Evolutionary conservation across 805 yeast species (phyloP).

Genomic region (Teunomyces stri): DNA sequence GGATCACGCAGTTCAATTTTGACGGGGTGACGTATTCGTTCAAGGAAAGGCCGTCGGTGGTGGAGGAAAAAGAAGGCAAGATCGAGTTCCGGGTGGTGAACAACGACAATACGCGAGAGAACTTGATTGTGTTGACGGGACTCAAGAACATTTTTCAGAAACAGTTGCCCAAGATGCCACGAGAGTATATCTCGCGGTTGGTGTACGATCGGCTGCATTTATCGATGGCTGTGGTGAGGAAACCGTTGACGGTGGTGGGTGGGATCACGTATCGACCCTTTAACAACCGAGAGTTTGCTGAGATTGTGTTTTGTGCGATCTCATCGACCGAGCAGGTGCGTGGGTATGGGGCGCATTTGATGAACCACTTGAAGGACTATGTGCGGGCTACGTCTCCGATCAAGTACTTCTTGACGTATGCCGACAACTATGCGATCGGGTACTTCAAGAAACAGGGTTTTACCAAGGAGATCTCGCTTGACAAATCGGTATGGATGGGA

Average conservation of each 20-base stretch:
- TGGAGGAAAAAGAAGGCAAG: constrained; percentile 89
- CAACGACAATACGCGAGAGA: constrained; percentile 86
- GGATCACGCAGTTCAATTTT: constrained; percentile 52
- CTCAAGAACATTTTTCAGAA: constrained; percentile 94
- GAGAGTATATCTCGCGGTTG: constrained; percentile 90
- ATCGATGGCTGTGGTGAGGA: constrained; percentile 93
- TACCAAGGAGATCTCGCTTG: constrained; percentile 88
- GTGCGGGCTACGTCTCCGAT: constrained; percentile 85
- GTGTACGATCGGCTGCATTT: constrained; percentile 93
- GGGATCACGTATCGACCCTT: constrained; percentile 97
- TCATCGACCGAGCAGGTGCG: constrained; percentile 96
- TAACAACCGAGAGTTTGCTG: constrained; percentile 88
- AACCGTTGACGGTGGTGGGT: constrained; percentile 93
- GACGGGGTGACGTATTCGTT: constrained; percentile 81
- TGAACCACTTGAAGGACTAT: constrained; percentile 97
- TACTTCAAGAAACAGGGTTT: constrained; percentile 98
- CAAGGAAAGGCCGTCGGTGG: constrained; percentile 89
- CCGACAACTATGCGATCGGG: constrained; percentile 98
- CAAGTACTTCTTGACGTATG: constrained; percentile 87
- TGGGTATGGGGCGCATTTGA: constrained; percentile 97
- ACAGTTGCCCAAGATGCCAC: constrained; percentile 98
- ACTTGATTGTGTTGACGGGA: constrained; percentile 89
- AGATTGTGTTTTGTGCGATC: constrained; percentile 97
- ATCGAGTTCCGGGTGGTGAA: constrained; percentile 96
- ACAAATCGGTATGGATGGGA: constrained; percentile 92